Evolutionary conservation across 257 asterid species (phyloP).

Genomic region (Agastache rugosa): DNA sequence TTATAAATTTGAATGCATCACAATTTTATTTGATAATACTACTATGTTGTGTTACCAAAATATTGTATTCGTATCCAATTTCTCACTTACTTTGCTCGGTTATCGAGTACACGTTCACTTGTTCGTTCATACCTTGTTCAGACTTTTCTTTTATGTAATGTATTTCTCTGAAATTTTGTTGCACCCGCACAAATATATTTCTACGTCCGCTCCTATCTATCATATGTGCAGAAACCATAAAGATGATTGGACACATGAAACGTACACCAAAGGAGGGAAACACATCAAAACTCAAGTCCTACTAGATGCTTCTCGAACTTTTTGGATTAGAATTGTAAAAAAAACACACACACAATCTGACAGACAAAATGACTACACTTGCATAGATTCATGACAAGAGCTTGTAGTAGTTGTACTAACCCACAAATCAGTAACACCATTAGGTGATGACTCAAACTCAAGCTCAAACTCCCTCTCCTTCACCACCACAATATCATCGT

Average conservation of each 20-base stretch:
- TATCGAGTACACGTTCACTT: neutral
- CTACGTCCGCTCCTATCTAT: too few species aligned
- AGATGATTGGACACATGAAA: too few species aligned
- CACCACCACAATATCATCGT: slow-evolving; percentile 44
- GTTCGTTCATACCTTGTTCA: neutral
- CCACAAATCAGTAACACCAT: slow-evolving; percentile 50
- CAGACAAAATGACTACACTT: too few species aligned
- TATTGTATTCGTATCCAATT: neutral
- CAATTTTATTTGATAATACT: neutral
- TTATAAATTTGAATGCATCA: neutral
- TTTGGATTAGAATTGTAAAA: neutral
- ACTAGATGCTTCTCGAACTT: neutral
- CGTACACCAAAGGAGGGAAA: too few species aligned
- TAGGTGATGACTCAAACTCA: slow-evolving; percentile 40
- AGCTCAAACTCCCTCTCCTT: slow-evolving; percentile 34
- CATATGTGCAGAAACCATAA: too few species aligned
- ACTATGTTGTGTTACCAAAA: neutral
- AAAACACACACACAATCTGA: neutral
- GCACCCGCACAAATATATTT: too few species aligned
- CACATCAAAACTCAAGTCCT: too few species aligned
- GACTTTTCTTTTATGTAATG: too few species aligned
- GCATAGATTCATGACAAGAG: too few species aligned
- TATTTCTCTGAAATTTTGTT: too few species aligned
- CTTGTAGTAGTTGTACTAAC: neutral
- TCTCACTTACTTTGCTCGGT: neutral